These are phyloP conservation scores for Dichomitus squalens DNA, from an alignment of 1,284 basidiomycete species.

Conservation along the genomic window DNA sequence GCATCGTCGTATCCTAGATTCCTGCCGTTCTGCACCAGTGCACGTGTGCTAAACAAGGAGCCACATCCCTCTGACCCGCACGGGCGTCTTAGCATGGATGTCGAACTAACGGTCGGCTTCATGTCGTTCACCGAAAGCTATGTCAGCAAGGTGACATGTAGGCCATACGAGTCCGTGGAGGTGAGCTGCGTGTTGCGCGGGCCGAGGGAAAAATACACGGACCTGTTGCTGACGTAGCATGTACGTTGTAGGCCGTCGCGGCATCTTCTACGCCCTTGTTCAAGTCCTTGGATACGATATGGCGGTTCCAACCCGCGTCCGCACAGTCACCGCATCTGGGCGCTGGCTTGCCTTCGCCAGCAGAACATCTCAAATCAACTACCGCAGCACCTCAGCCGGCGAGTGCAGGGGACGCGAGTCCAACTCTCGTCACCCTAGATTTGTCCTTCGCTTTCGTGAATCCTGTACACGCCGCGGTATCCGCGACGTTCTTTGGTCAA, in stretches of 20 bases:
- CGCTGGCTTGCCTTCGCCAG: constrained; percentile 14
- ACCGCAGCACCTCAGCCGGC: constrained; percentile 7
- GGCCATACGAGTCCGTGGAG: constrained; percentile 76
- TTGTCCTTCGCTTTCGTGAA: constrained; percentile 87
- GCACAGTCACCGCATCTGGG: constrained; percentile 45
- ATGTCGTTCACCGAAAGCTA: constrained; percentile 88
- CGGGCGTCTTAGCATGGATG: constrained; percentile 55
- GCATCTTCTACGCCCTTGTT: constrained; percentile 86
- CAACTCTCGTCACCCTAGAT: constrained; percentile 80
- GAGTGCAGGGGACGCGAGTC: constrained; percentile 34
- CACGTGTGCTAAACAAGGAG: constrained; percentile 61
- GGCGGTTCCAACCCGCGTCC: constrained; percentile 71
- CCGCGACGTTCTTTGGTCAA: constrained; percentile 82
- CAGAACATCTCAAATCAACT: constrained; percentile 1
- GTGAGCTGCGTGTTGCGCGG: constrained; percentile 44
- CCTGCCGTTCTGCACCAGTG: constrained; percentile 86
- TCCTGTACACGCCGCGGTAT: constrained; percentile 83
- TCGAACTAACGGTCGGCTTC: constrained; percentile 90
- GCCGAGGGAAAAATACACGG: neutral
- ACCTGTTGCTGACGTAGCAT: neutral
- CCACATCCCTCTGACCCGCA: constrained; percentile 27
- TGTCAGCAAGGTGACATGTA: constrained; percentile 81
- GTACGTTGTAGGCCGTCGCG: constrained; percentile 60
- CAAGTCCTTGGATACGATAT: constrained; percentile 81
- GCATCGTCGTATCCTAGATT: constrained; percentile 86